Conservation (phyloP, 2,329 filamentous ascomycete genomes). For the Fusarium setosum region DNA sequence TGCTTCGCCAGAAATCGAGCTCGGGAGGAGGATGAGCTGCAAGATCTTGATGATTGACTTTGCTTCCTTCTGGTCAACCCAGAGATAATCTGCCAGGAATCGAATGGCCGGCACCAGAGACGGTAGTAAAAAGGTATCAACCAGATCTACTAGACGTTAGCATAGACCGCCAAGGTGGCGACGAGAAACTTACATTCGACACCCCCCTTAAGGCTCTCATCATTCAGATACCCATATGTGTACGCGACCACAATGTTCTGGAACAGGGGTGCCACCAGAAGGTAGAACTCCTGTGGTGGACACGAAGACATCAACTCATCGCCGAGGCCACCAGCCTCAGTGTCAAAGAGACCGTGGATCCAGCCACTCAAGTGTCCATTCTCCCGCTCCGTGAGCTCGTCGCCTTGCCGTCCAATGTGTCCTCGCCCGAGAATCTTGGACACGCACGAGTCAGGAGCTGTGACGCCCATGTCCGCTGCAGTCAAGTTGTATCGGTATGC, state of each 20-base stretch:
- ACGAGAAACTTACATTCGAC: conserved; percentile 72
- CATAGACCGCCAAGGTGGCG: background rate
- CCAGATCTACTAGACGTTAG: conserved; percentile 65
- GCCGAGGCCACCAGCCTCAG: conserved; percentile 77
- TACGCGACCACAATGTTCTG: conserved; percentile 79
- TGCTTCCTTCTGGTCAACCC: conserved; percentile 73
- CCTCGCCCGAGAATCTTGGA: conserved; percentile 72
- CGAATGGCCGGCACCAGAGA: conserved; percentile 79
- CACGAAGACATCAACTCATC: conserved; percentile 87
- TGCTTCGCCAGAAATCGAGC: conserved; percentile 78
- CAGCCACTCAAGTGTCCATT: conserved; percentile 76
- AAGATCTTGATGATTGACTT: conserved; percentile 78
- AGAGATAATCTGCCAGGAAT: conserved; percentile 78
- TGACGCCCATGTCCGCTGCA: conserved; percentile 71
- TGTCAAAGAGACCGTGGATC: conserved; percentile 82
- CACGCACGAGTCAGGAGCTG: conserved; percentile 72
- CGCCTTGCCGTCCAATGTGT: conserved; percentile 65
- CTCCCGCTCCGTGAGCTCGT: conserved; percentile 73
- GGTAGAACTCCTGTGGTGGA: conserved; percentile 84
- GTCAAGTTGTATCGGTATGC: conserved; percentile 80
- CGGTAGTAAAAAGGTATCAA: conserved; percentile 84
- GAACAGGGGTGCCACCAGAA: conserved; percentile 81
- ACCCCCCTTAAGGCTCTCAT: conserved; percentile 78
- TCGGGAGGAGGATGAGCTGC: conserved; percentile 76
- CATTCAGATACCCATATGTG: conserved; percentile 71